Percentiles rank a stretch among this genome's conserved stretches.
Conservation (phyloP, 495 filamentous ascomycete genomes). For the Aspergillus haitiensis region DNA sequence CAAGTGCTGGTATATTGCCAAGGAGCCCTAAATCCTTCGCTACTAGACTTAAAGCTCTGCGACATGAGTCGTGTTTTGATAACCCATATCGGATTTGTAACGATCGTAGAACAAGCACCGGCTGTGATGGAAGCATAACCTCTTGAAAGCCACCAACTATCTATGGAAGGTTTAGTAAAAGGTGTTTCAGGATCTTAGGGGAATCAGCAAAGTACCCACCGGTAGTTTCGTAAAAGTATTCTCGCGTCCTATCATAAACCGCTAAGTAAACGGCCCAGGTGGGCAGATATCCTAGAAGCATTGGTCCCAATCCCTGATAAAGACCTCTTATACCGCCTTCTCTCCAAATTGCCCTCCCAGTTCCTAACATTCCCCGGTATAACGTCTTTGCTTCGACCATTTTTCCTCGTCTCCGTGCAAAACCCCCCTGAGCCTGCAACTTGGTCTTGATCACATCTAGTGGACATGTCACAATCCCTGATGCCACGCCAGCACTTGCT, state of each 20-base stretch:
- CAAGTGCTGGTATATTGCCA: slow-evolving; percentile 88
- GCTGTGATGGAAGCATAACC: slow-evolving; percentile 81
- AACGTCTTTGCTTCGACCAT: slow-evolving; percentile 50
- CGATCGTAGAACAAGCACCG: slow-evolving; percentile 87
- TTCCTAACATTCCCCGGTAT: slow-evolving; percentile 86
- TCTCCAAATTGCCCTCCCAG: slow-evolving; percentile 76
- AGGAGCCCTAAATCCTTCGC: slow-evolving; percentile 61
- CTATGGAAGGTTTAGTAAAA: slow-evolving; percentile 31
- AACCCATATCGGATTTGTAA: slow-evolving; percentile 99
- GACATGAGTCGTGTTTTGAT: slow-evolving; percentile 99
- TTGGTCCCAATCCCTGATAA: slow-evolving; percentile 91
- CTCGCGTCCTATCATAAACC: slow-evolving; percentile 86
- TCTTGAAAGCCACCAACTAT: slow-evolving; percentile 61
- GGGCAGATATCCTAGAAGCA: slow-evolving; percentile 90
- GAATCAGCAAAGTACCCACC: slow-evolving; percentile 49
- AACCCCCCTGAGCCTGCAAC: slow-evolving; percentile 89
- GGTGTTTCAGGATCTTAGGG: not conserved
- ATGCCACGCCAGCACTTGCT: slow-evolving; percentile 83
- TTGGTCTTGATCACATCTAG: slow-evolving; percentile 99
- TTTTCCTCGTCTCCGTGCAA: slow-evolving; percentile 52
- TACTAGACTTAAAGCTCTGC: slow-evolving; percentile 57
- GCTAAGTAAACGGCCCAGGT: slow-evolving; percentile 99
- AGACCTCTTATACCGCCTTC: slow-evolving; percentile 88
- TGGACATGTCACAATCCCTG: slow-evolving; percentile 92
- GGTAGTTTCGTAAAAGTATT: slow-evolving; percentile 63